A percentile compares a stretch with the other conserved stretches of the same genome.
Conservation (phyloP, 2,329 filamentous ascomycete genomes). For the Penicillium psychrosexuale region DNA sequence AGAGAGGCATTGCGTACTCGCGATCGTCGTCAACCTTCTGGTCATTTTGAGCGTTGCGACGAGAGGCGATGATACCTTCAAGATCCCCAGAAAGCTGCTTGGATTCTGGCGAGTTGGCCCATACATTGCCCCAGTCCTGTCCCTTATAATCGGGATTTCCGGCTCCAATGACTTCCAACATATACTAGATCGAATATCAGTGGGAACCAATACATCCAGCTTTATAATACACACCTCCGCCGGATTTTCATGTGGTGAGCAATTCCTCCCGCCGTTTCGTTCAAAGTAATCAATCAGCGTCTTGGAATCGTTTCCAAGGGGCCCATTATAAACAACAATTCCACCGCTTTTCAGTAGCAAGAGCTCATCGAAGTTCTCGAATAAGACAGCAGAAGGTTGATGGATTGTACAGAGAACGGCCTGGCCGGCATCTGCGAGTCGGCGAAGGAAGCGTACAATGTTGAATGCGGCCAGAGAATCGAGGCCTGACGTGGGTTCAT, state of each 20-base stretch:
- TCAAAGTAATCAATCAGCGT: conserved; percentile 70
- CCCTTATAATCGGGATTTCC: conserved; percentile 60
- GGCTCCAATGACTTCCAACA: conserved; percentile 71
- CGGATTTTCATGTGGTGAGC: conserved; percentile 63
- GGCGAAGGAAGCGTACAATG: conserved; percentile 60
- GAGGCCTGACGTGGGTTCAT: conserved; percentile 63
- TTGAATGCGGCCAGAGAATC: conserved; percentile 68
- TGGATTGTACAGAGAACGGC: conserved; percentile 90
- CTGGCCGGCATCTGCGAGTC: conserved; percentile 70
- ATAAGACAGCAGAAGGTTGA: conserved; percentile 80
- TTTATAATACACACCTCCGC: conserved; percentile 51
- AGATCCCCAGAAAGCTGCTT: conserved; percentile 51
- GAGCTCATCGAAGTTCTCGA: conserved; percentile 83
- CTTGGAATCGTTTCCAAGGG: conserved; percentile 72
- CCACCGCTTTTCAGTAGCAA: conserved; percentile 75
- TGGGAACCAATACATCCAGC: too few species aligned
- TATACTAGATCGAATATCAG: conserved; percentile 57
- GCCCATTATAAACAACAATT: conserved; percentile 79
- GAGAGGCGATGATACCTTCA: conserved; percentile 49
- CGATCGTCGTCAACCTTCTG: conserved; percentile 50
- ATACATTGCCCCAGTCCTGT: conserved; percentile 62
- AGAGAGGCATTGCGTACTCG: conserved; percentile 62
- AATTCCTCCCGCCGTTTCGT: conserved; percentile 59
- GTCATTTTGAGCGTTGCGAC: conserved; percentile 40
- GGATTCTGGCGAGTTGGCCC: conserved; percentile 54